Evolutionary conservation across 2,329 filamentous ascomycete species (phyloP), one percentile per base, ranked within the genome.

Genomic region (Xylaria hypoxylon): DNA sequence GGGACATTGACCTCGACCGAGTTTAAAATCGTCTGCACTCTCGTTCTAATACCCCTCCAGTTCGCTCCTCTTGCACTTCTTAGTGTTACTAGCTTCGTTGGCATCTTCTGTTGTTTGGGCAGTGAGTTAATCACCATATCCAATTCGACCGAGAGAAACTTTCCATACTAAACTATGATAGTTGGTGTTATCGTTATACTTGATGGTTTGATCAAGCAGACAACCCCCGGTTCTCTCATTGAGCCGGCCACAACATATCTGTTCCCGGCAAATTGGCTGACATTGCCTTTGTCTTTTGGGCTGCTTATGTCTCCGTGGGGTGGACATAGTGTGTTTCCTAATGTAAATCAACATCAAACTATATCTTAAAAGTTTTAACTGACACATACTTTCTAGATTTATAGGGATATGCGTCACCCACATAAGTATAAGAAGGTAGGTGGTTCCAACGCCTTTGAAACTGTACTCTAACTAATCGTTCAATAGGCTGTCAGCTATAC

Each of bases 81-180:
- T 67, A 97, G 93, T 72, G 93, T 97, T 75, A 97, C 93, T 28
- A 97, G 93, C 77, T 89, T 98, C 64, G 82, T 98, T 68, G 95
- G 95, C n/a, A 97, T 99, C 59, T 83, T 97, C 72, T 94, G 89
- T 64, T 97, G 93, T 72, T 90, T 97, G 71, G 90, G 90, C 74
- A 97, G 92, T 95, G 82, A 83, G 92, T 90, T 17, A 22, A 17
- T 59, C 2, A 50, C 26, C 28, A 31, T 59, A 0, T 51, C 64
- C 28, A 62, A 10, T 38, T 38, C 6, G 6, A 53, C 35, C 48
- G 31, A 45, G 51, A 44, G 33, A n/a, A 50, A 5, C 5, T 68
- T 68, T 31, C 65, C 59, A 24, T 62, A 24, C 40, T 58, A 31
- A 51, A 33, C 5, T 15, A 59, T 22, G 40, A 2, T 73, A 95